phyloP scores from a whole-genome alignment of 306 rosid species.

The Glycine soja region DNA sequence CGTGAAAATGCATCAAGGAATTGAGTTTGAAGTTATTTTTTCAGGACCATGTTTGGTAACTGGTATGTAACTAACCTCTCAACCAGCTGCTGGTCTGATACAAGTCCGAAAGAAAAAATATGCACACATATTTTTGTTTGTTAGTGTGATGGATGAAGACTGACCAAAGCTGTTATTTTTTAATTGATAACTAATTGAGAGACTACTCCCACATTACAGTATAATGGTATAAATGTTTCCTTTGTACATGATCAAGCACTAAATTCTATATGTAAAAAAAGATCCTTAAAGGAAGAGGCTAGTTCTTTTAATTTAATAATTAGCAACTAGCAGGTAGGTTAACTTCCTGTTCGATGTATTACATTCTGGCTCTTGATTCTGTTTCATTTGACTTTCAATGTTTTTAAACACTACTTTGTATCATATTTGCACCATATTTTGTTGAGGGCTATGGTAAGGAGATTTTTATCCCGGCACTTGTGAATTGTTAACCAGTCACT shows the following conservation, averaged over 20 bases:
- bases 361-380: constrained; percentile 11
- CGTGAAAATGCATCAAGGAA: background rate
- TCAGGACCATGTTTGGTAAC: background rate
- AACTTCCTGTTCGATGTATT: background rate
- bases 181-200: too few relatives aligned
- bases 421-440: constrained; percentile 16
- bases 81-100: background rate
- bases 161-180: too few relatives aligned
- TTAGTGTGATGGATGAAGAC: too few relatives aligned
- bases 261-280: background rate
- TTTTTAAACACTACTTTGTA: background rate
- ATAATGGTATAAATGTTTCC: background rate
- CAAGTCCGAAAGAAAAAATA: background rate
- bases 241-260: background rate
- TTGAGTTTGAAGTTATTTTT: background rate
- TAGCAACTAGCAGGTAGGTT: background rate
- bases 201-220: background rate
- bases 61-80: background rate
- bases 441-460: constrained; percentile 28
- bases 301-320: constrained; percentile 7
- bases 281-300: background rate
- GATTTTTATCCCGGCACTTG: background rate
- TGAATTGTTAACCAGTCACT: background rate
- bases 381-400: background rate
- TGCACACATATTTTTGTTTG: background rate